Evolutionary conservation across 208 protist species (phyloP).

Genomic region (Pavlovales sp.): DNA sequence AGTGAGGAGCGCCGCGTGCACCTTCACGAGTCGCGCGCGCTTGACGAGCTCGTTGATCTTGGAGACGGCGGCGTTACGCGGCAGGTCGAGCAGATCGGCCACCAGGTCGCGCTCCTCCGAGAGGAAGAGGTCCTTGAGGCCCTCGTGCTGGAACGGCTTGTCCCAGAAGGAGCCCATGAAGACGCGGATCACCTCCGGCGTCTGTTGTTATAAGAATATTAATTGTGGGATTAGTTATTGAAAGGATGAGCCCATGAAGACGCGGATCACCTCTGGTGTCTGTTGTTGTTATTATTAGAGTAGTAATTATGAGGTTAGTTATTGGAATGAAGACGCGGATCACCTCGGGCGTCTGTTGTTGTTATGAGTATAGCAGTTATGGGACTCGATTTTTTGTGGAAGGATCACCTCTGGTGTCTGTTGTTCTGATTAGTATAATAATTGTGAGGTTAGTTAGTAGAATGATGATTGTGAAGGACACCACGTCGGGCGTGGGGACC

Average conservation of each 20-base stretch:
- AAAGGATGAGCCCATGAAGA: conserved; percentile 90
- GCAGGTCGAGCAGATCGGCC: conserved; percentile 75
- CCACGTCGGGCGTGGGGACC: too few relatives aligned
- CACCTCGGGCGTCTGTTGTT: too few relatives aligned
- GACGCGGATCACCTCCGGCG: conserved; percentile 87
- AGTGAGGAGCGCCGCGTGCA: conserved; percentile 75
- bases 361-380: too few relatives aligned
- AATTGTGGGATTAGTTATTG: too few relatives aligned
- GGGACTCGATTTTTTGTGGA: too few relatives aligned
- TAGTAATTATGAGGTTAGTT: too few relatives aligned
- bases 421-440: too few relatives aligned
- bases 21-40: conserved; percentile 72
- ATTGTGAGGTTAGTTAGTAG: too few relatives aligned
- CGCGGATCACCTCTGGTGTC: conserved; percentile 85
- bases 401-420: too few relatives aligned
- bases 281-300: too few relatives aligned
- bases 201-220: too few relatives aligned
- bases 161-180: conserved; percentile 91
- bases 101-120: conserved; percentile 78
- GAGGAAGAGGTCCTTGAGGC: conserved; percentile 75
- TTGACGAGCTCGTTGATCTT: conserved; percentile 84
- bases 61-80: conserved; percentile 73
- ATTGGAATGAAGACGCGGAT: conserved; percentile 89
- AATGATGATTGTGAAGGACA: too few relatives aligned
- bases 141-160: conserved; percentile 70